Base-by-base conservation (phyloP, 1,284 basidiomycete genomes). In the Ceratobasidium sp. region DNA sequence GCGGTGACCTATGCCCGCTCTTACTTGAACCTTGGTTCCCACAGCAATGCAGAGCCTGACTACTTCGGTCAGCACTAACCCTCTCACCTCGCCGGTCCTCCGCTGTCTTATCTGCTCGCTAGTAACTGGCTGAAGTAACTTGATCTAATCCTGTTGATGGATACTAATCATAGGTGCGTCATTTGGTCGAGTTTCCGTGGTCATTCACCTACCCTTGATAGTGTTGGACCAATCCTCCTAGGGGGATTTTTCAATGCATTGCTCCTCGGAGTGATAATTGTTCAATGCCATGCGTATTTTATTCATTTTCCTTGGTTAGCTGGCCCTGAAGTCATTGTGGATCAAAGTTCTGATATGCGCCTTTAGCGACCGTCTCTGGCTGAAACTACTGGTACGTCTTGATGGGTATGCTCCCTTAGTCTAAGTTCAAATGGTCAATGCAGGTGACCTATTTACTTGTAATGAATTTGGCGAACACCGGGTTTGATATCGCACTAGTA, bases 401-500 rank as follows among this genome's bases (percentile, higher is more conserved):
- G 22, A 52, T 31, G 49, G 20, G 6, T 52, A 12, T 20, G 22
- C 17, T 17, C 17, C 22, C 6, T 25, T 17, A 52, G 49, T 52
- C 15, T 52, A 25, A 13, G 15, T 25, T n/a, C n/a, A n/a, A n/a
- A n/a, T 25, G 22, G 15, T 31, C 17, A 34, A 49, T 22, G 25
- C n/a, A 64, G 58, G 58, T 64, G 10, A 25, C 34, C 40, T 64
- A 64, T 29, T 15, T 64, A 17, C 27, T 64, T 2, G 29, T 64
- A 10, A 52, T 64, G 45, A 64, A 64, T 25, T 45, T 64, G n/a
- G 43, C 32, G 13, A 64, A 64, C 42, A 64, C 58, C 2, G 58
- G 45, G 20, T 64, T 64, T 49, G 58, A 64, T 32, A 64, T 64
- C 25, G 58, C 58, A 20, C 25, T 64, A 12, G 58, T 49, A 25